Evolutionary conservation across 2,329 filamentous ascomycete genomes (phyloP).

Genomic region (Colletotrichum trifolii): DNA sequence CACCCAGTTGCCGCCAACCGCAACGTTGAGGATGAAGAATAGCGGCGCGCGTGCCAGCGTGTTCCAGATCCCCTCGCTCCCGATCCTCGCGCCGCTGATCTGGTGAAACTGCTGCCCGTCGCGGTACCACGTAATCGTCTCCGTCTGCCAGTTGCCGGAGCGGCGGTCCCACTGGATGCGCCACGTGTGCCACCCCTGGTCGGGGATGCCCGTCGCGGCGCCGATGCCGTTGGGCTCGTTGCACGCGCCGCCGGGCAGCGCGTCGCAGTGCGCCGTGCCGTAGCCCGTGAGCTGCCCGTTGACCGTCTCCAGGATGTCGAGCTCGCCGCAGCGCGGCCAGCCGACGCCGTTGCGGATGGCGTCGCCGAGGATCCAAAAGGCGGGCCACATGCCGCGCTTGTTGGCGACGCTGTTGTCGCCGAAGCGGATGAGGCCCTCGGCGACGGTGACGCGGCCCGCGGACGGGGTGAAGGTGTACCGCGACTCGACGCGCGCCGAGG

Average conservation of each 20-base stretch:
- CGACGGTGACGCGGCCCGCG: slow-evolving; percentile 52
- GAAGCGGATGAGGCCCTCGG: slow-evolving; percentile 58
- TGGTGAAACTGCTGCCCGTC: slow-evolving; percentile 57
- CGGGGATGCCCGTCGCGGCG: slow-evolving; percentile 50
- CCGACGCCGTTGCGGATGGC: slow-evolving; percentile 55
- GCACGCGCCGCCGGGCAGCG: slow-evolving; percentile 56
- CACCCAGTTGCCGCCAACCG: slow-evolving; percentile 58
- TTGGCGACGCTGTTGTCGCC: slow-evolving; percentile 47
- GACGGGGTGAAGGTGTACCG: slow-evolving; percentile 57
- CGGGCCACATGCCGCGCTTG: slow-evolving; percentile 64
- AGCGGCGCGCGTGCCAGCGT: slow-evolving; percentile 54
- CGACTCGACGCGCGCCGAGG: slow-evolving; percentile 61
- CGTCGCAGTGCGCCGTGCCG: slow-evolving; percentile 61
- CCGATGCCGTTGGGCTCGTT: slow-evolving; percentile 58
- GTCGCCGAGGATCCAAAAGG: slow-evolving; percentile 64
- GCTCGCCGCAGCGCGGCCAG: slow-evolving; percentile 63
- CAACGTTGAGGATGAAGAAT: slow-evolving; percentile 61
- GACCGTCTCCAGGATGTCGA: slow-evolving; percentile 62
- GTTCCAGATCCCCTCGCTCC: slow-evolving; percentile 55
- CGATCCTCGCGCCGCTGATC: slow-evolving; percentile 54
- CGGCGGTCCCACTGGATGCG: slow-evolving; percentile 59
- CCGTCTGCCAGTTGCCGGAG: slow-evolving; percentile 53
- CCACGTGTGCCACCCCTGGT: slow-evolving; percentile 60
- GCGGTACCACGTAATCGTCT: slow-evolving; percentile 61
- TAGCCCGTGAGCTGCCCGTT: slow-evolving; percentile 57